Evolutionary conservation across 192 early-diverging fungal genomes (phyloP).

Genomic region (Coemansia aciculifera): DNA sequence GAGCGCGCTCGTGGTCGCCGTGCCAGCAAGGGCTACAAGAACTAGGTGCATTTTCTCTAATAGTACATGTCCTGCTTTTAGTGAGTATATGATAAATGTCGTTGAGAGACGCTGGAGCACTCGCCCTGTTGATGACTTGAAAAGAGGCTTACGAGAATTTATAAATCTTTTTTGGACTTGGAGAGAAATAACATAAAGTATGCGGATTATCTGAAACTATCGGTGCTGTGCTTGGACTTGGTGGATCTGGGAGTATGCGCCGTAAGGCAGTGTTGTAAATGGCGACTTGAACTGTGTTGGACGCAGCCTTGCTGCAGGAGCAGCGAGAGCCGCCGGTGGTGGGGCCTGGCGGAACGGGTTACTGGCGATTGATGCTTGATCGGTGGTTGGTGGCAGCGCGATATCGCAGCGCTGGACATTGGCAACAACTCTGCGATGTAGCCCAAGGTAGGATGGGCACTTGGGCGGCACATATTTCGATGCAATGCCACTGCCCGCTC

Average conservation of each 20-base stretch:
- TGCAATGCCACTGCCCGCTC: constrained; percentile 1
- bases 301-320: constrained; percentile 21
- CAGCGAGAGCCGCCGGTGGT: not conserved
- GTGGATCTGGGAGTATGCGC: constrained; percentile 30
- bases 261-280: constrained; percentile 52
- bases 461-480: constrained; percentile 36
- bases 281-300: constrained; percentile 48
- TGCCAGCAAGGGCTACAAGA: constrained; percentile 98
- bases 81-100: constrained; percentile 11
- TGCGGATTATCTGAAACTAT: not conserved
- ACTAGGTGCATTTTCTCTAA: constrained; percentile 53
- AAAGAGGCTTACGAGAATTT: not conserved
- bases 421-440: constrained; percentile 29
- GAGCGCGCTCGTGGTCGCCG: constrained; percentile 99
- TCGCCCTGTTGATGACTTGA: not conserved
- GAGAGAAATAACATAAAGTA: not conserved
- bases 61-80: constrained; percentile 17
- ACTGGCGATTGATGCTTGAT: not conserved
- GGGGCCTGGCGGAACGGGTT: not conserved
- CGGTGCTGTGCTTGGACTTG: constrained; percentile 15
- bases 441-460: constrained; percentile 37
- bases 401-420: not conserved
- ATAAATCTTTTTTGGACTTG: not conserved
- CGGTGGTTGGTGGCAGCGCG: not conserved
- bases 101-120: constrained; percentile 13